Percentiles rank a stretch among this genome's conserved stretches.
phyloP scores from a whole-genome alignment of 2,329 filamentous ascomycete species.

The Scedosporium aurantiacum region DNA sequence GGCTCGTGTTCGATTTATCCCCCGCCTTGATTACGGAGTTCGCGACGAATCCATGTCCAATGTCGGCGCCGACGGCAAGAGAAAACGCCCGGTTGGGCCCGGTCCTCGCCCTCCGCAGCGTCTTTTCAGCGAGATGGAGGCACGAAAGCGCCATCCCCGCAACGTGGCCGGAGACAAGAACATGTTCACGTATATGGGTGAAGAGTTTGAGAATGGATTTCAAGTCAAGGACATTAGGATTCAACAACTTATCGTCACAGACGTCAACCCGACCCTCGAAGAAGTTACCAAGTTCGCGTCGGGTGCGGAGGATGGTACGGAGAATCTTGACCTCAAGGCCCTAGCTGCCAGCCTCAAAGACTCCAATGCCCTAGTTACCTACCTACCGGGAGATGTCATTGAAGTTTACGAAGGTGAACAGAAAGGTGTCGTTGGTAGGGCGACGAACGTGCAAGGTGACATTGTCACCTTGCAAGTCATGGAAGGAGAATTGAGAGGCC shows the following conservation, averaged over 20 bases:
- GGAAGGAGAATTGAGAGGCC: conserved; percentile 70
- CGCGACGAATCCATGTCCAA: conserved; percentile 57
- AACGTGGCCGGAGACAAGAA: conserved; percentile 58
- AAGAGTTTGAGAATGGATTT: conserved; percentile 88
- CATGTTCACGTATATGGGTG: conserved; percentile 73
- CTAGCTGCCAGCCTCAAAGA: conserved; percentile 84
- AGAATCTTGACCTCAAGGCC: conserved; percentile 85
- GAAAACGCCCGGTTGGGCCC: conserved; percentile 57
- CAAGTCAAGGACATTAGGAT: conserved; percentile 90
- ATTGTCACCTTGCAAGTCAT: conserved; percentile 83
- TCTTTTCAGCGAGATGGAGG: conserved; percentile 86
- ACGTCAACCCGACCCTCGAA: conserved; percentile 86
- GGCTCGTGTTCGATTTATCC: conserved; percentile 77
- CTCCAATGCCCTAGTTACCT: conserved; percentile 68
- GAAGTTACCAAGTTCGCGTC: conserved; percentile 92
- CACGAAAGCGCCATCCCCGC: conserved; percentile 71
- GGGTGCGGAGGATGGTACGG: conserved; percentile 80
- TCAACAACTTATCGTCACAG: conserved; percentile 70
- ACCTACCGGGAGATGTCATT: conserved; percentile 88
- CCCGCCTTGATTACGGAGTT: conserved; percentile 81
- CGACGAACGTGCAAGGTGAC: conserved; percentile 75
- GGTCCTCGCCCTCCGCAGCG: conserved; percentile 72
- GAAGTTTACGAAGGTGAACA: conserved; percentile 96
- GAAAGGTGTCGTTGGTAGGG: conserved; percentile 77
- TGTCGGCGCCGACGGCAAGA: conserved; percentile 52